A percentile compares a stretch with the other conserved stretches of the same genome.
These are phyloP conservation scores for Hyphochytrium catenoides DNA, from an alignment of 352 stramenopile genomes.

Conservation along the genomic window DNA sequence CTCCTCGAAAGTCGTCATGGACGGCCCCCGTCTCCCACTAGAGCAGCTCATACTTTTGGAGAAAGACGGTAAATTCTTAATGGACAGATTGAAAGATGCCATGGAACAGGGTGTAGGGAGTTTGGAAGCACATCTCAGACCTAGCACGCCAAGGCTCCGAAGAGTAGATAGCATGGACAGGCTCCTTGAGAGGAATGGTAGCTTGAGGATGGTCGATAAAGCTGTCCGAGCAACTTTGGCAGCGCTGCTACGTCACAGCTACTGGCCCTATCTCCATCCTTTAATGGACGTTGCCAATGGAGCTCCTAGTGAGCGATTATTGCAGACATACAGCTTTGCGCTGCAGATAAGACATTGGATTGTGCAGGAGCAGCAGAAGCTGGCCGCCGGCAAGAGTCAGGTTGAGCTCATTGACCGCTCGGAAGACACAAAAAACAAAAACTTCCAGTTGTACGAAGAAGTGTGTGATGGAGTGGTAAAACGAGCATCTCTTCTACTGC, in stretches of 20 bases:
- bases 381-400: slow-evolving; percentile 20
- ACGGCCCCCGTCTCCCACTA: no score
- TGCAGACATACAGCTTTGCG: slow-evolving; percentile 41
- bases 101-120: slow-evolving; percentile 20
- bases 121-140: slow-evolving; percentile 23
- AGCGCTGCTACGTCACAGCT: slow-evolving; percentile 45
- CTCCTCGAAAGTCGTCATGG: no score
- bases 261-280: slow-evolving; percentile 32
- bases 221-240: slow-evolving; percentile 50
- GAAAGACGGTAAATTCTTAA: no score
- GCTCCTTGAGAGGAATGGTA: slow-evolving; percentile 49
- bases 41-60: no score
- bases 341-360: slow-evolving; percentile 35
- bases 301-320: slow-evolving; percentile 24
- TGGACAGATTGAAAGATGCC: slow-evolving; percentile 44
- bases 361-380: slow-evolving; percentile 56
- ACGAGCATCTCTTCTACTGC: slow-evolving; percentile 32
- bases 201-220: slow-evolving; percentile 45
- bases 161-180: slow-evolving; percentile 54
- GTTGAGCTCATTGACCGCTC: slow-evolving; percentile 14
- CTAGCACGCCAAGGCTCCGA: slow-evolving; percentile 31
- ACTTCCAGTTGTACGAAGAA: slow-evolving; percentile 36
- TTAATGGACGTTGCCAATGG: no score
- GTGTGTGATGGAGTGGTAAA: slow-evolving; percentile 50
- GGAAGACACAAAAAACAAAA: slow-evolving; percentile 30